Base-by-base conservation (phyloP, 371 early-diverging fungal species). In the Chytridiales sp. region DNA sequence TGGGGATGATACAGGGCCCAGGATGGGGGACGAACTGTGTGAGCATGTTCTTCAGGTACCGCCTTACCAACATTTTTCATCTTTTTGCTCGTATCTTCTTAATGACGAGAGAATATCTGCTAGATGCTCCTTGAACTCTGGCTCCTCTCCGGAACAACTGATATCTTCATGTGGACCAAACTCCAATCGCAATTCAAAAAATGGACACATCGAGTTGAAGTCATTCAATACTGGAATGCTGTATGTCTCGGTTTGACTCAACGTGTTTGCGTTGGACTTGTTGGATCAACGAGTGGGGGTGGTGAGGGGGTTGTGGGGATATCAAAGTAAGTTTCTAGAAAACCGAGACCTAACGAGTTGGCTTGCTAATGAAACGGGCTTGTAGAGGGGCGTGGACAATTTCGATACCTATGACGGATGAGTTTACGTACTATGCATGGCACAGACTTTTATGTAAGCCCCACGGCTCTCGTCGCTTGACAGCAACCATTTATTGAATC, bases 11-110 rank as follows among this genome's bases (percentile, higher is more conserved):
- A 35, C 59, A 0, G 68, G 55, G 13, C 55, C 62, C 9, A 77
- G 75, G 52, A 88, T 90, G 88, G 87, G 82, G 21, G 90, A 89
- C 66, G 84, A 85, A 55, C 71, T 92, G 34, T 87, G 88, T 56
- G 89, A 87, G 58, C 77, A 77, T 64, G 59, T 92, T 38, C 68
- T 88, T 0, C 64, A 84, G 60, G 89, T n/a, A n/a, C n/a, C n/a
- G n/a, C n/a, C n/a, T n/a, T n/a, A n/a, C n/a, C n/a, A n/a, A 87
- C 69, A 57, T 59, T 61, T 5, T 32, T 36, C 19, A 21, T 5
- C 5, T 5, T n/a, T n/a, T n/a, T n/a, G n/a, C n/a, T n/a, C n/a
- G n/a, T n/a, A n/a, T n/a, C n/a, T n/a, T n/a, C n/a, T n/a, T n/a
- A n/a, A n/a, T n/a, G n/a, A n/a, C n/a, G n/a, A n/a, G n/a, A n/a